These are phyloP conservation scores for Naganishia randhawae DNA, from an alignment of 768 basidiomycete genomes.

Conservation along the genomic window DNA sequence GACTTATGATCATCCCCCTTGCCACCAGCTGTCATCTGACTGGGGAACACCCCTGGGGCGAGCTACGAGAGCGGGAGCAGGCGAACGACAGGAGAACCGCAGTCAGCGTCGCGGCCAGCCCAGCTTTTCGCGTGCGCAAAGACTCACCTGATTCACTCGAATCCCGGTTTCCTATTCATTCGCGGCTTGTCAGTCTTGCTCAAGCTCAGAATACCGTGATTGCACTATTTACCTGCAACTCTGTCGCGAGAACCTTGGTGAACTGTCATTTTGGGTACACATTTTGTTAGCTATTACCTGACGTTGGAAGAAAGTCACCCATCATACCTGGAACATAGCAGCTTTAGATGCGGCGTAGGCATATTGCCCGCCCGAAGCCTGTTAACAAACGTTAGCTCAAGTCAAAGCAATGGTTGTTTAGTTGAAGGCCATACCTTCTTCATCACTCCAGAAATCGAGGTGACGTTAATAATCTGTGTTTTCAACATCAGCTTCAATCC, in stretches of 20 bases:
- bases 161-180: conserved; percentile 31
- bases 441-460: conserved; percentile 38
- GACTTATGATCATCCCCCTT: conserved; percentile 34
- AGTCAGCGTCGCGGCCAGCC: too few relatives aligned
- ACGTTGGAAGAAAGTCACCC: background rate
- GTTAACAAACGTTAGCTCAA: background rate
- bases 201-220: background rate
- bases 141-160: conserved; percentile 38
- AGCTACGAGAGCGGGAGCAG: background rate
- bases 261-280: conserved; percentile 24
- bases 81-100: too few relatives aligned
- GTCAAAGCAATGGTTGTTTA: background rate
- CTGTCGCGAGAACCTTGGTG: conserved; percentile 38
- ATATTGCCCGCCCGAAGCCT: conserved; percentile 38
- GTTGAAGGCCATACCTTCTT: conserved; percentile 25
- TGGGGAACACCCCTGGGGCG: conserved; percentile 40
- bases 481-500: background rate
- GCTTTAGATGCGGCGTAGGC: conserved; percentile 41
- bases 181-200: background rate
- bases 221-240: conserved; percentile 27
- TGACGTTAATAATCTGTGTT: conserved; percentile 34
- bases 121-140: too few relatives aligned
- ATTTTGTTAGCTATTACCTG: background rate
- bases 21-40: conserved; percentile 38
- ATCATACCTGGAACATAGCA: conserved; percentile 32